A percentile compares a stretch with the other conserved stretches of the same genome.
Conservation (phyloP, 2,329 filamentous ascomycete genomes). For the Aureobasidium sp. region DNA sequence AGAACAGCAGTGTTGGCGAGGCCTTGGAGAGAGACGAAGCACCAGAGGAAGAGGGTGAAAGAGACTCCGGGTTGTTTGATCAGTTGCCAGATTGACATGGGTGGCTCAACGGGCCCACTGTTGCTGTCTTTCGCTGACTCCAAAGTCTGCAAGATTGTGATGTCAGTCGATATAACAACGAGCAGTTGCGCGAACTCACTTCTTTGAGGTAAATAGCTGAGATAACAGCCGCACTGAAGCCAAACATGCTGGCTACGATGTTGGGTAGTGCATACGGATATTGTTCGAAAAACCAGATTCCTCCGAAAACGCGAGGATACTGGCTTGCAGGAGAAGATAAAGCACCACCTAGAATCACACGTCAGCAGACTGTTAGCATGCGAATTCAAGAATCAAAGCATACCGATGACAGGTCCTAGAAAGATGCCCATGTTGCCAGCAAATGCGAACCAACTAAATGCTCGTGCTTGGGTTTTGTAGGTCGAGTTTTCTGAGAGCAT, state of each 20-base stretch:
- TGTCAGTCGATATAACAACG: background rate
- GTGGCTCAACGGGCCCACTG: slow-evolving; percentile 19
- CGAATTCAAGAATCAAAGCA: background rate
- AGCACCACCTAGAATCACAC: slow-evolving; percentile 45
- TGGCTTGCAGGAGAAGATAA: slow-evolving; percentile 59
- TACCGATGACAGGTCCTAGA: slow-evolving; percentile 55
- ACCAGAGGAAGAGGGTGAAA: slow-evolving; percentile 57
- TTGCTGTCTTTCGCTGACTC: slow-evolving; percentile 13
- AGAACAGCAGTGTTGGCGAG: slow-evolving; percentile 62
- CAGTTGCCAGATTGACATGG: slow-evolving; percentile 45
- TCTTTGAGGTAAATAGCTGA: slow-evolving; percentile 54
- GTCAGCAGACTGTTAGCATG: background rate
- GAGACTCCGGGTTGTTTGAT: slow-evolving; percentile 55
- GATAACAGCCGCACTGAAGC: slow-evolving; percentile 44
- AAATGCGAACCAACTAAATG: slow-evolving; percentile 72
- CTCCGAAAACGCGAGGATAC: slow-evolving; percentile 51
- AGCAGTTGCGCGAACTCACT: slow-evolving; percentile 18
- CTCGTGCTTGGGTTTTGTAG: slow-evolving; percentile 57
- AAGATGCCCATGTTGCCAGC: slow-evolving; percentile 65
- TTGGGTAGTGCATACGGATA: slow-evolving; percentile 60
- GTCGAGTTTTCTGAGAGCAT: slow-evolving; percentile 70
- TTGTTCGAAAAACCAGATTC: slow-evolving; percentile 48
- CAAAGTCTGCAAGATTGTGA: background rate
- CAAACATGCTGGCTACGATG: slow-evolving; percentile 48
- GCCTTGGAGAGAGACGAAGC: slow-evolving; percentile 58